Evolutionary conservation across 2,329 filamentous ascomycete species (phyloP).

Genomic region (Colletotrichum kahawae): DNA sequence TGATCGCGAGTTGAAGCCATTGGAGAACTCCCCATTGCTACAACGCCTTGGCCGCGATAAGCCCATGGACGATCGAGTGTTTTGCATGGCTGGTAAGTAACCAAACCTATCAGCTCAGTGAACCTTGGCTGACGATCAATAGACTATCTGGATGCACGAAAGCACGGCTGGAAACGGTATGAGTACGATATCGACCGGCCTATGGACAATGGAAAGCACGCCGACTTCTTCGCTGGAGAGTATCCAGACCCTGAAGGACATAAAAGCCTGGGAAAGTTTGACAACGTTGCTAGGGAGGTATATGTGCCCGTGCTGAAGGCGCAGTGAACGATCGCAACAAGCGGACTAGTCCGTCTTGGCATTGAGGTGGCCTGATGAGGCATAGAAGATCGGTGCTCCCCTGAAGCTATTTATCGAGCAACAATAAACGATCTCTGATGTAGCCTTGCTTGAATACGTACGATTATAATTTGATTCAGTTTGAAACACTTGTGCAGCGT

Average conservation of each 20-base stretch:
- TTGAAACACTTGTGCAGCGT: not conserved
- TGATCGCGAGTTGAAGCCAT: conserved; percentile 35
- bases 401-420: not conserved
- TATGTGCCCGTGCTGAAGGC: not conserved
- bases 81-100: not conserved
- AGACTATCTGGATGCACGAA: conserved; percentile 31
- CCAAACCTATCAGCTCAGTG: not conserved
- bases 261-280: not conserved
- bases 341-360: not conserved
- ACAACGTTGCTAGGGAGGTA: not conserved
- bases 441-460: not conserved
- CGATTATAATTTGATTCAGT: not conserved
- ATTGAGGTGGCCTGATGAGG: not conserved
- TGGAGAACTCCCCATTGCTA: conserved; percentile 37
- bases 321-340: not conserved
- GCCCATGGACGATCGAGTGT: not conserved
- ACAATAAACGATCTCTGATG: not conserved
- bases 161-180: conserved; percentile 31
- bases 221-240: not conserved
- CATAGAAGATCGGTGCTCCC: not conserved
- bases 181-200: conserved; percentile 30
- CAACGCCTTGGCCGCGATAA: conserved; percentile 29
- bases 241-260: not conserved
- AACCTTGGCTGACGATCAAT: conserved; percentile 18
- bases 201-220: not conserved